These are phyloP conservation scores for Phyllosticta paracitricarpa DNA, from an alignment of 2,329 filamentous ascomycete species.

Conservation along the genomic window DNA sequence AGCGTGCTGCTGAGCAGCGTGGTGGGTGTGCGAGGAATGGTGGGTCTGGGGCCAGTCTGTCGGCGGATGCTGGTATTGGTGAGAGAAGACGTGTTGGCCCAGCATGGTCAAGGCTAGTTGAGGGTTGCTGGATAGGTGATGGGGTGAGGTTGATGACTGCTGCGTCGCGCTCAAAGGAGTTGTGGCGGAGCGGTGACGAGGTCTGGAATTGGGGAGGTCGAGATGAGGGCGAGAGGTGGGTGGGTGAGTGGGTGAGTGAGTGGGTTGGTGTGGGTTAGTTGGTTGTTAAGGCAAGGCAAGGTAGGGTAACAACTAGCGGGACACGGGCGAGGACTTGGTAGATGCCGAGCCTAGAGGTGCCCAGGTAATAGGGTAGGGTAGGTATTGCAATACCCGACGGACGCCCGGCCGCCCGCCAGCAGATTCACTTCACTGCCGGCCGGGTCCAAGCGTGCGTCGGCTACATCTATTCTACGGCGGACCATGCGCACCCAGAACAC, in stretches of 20 bases:
- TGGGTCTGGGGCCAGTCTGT: conserved; percentile 39
- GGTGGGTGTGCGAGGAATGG: conserved; percentile 30
- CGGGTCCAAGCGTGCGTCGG: too few relatives aligned
- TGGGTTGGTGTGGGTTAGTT: background rate
- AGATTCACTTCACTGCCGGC: too few relatives aligned
- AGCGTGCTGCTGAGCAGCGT: conserved; percentile 32
- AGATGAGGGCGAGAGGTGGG: conserved; percentile 2
- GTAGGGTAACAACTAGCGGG: too few relatives aligned
- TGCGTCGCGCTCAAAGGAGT: background rate
- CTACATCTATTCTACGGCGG: background rate
- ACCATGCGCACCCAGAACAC: background rate
- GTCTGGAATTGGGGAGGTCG: background rate
- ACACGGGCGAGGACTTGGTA: too few relatives aligned
- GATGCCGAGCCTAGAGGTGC: too few relatives aligned
- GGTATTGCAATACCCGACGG: too few relatives aligned
- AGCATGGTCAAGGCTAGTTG: conserved; percentile 24
- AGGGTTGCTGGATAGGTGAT: conserved; percentile 8
- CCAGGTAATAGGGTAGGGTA: too few relatives aligned
- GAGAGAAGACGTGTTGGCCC: conserved; percentile 52
- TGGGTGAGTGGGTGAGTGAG: background rate
- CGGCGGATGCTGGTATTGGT: conserved; percentile 49
- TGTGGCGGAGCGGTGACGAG: conserved; percentile 1
- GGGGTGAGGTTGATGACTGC: background rate
- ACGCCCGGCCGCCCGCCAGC: too few relatives aligned
- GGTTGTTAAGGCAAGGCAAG: background rate